A percentile compares a stretch with the other conserved stretches of the same genome.
These are phyloP conservation scores for Pelargonium australe DNA, from an alignment of 441 rosid genomes.

Conservation along the genomic window DNA sequence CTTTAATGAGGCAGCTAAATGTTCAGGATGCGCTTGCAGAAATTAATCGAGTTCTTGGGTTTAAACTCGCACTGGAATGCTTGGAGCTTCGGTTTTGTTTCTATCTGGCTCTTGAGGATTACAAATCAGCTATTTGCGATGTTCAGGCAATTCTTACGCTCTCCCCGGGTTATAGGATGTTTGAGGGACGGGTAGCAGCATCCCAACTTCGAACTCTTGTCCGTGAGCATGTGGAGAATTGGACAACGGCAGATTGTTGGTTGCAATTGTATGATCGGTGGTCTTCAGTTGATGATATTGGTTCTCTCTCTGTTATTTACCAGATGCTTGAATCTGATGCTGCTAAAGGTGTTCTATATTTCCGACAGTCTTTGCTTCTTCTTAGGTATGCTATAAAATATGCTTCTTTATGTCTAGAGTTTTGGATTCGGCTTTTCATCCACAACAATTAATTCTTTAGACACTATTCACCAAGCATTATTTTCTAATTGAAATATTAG, in stretches of 20 bases:
- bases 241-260: conserved; percentile 99
- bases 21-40: conserved; percentile 76
- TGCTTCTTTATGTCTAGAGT: no score
- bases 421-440: no score
- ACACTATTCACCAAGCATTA: no score
- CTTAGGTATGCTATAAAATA: conserved; percentile 47
- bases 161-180: conserved; percentile 81
- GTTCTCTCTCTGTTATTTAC: conserved; percentile 94
- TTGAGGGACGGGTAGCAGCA: conserved; percentile 88
- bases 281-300: conserved; percentile 95
- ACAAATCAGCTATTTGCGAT: conserved; percentile 76
- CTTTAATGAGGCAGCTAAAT: conserved; percentile 69
- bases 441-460: no score
- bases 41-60: conserved; percentile 79
- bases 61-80: conserved; percentile 87
- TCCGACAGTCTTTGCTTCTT: conserved; percentile 91
- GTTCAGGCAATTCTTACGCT: conserved; percentile 90
- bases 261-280: conserved; percentile 89
- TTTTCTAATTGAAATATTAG: no score
- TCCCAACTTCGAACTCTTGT: conserved; percentile 77
- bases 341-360: conserved; percentile 79
- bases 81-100: conserved; percentile 92
- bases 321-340: conserved; percentile 99
- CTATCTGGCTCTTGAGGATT: conserved; percentile 79
- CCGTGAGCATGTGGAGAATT: conserved; percentile 74